Base-by-base conservation (phyloP, 1,139 yeast genomes). In the Scheffersomyces quercinus region DNA sequence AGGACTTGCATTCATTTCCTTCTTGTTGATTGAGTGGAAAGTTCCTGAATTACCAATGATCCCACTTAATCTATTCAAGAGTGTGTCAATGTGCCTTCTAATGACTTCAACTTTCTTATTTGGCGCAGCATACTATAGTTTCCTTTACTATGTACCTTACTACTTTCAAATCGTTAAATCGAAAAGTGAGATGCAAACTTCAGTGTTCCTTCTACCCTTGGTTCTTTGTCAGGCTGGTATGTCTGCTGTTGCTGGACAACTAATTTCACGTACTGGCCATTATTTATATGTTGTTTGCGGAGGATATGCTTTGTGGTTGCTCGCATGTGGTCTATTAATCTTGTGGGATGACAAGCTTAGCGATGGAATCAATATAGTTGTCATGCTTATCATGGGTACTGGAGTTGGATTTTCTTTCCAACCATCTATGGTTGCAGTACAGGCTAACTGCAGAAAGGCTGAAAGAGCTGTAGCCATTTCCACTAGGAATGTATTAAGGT, bases 401-500 rank as follows among this genome's bases (percentile, higher is more conserved):
- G 84, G 84, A 0, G 67, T 71, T 12, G 83, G 82, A 2, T 67
- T 66, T 45, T 73, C 78, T 4, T 77, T 79, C 60, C 84, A 79
- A 54, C 82, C 83, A 6, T 73, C 82, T 0, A 67, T 80, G 67
- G 74, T 79, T 7, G 83, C 83, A 1, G 73, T 73, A 1, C 81
- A 77, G 55, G 82, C 84, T 0, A 79, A 78, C 43, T 70, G 81
- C 7, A 64, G 57, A 35, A 70, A 70, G 40, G 65, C 75, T 1
- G 83, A 80, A 48, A 59, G 85, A 37, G 83, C 85, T 0, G 81
- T 79, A 10, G 79, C 79, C 8, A 79, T 79, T 8, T 70, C 82
- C 3, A 68, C 81, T 1, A 65, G 85, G 55, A 79, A 79, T 50
- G 75, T 79, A 9, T 50, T 77, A 39, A 59, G 85, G 46, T 73